These are phyloP conservation scores for Teunomyces cretensis DNA, from an alignment of 805 yeast species.

Conservation along the genomic window DNA sequence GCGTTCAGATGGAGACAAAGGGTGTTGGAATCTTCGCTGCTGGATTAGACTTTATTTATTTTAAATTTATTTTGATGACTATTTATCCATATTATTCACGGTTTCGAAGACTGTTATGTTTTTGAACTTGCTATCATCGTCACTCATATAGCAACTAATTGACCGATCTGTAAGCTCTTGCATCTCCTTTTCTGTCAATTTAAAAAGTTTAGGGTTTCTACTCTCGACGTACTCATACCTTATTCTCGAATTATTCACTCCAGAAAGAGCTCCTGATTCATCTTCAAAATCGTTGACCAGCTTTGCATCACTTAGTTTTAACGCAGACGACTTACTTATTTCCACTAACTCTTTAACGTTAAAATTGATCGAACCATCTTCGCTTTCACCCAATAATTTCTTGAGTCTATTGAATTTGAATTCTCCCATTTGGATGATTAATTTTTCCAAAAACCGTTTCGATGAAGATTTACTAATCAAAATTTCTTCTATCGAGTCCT, in stretches of 20 bases:
- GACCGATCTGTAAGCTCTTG: conserved; percentile 51
- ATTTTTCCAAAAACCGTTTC: conserved; percentile 74
- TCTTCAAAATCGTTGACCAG: conserved; percentile 1
- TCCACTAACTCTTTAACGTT: conserved; percentile 13
- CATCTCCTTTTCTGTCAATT: conserved; percentile 43
- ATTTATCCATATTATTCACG: conserved; percentile 26
- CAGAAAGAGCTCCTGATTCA: not conserved
- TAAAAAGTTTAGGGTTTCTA: not conserved
- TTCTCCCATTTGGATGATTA: conserved; percentile 52
- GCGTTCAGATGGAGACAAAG: conserved; percentile 63
- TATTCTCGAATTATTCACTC: conserved; percentile 3
- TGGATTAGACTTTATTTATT: not conserved
- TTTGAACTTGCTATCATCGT: conserved; percentile 21
- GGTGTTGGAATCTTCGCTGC: conserved; percentile 17
- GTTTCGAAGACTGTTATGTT: conserved; percentile 39
- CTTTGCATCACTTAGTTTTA: conserved; percentile 3
- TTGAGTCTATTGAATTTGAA: conserved; percentile 31
- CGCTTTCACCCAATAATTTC: conserved; percentile 17
- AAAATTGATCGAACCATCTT: conserved; percentile 5
- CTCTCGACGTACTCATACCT: not conserved
- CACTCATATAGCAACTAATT: conserved; percentile 35
- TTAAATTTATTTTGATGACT: not conserved
- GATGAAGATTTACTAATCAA: conserved; percentile 75
- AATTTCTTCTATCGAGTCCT: conserved; percentile 81
- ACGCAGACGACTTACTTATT: not conserved